Percentiles rank a stretch among this genome's conserved stretches.
Evolutionary conservation across 1,284 basidiomycete genomes (phyloP).

Genomic region (Apiotrichum domesticum): DNA sequence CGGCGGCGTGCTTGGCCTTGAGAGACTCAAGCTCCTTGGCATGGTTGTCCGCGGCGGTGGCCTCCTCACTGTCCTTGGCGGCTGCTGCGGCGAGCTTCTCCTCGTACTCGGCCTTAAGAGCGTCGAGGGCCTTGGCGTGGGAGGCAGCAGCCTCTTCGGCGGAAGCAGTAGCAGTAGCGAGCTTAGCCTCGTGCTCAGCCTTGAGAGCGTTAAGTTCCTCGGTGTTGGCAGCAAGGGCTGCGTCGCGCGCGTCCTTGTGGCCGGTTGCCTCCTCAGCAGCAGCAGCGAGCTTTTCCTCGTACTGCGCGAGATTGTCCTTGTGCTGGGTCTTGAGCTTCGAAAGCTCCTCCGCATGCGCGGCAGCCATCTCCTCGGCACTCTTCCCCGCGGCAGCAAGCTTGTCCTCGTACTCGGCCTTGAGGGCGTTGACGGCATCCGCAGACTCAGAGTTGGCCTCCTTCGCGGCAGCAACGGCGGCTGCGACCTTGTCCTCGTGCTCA

Average conservation of each 20-base stretch:
- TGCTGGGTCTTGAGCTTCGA: slow-evolving; percentile 24
- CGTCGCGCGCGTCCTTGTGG: not conserved
- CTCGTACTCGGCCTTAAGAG: slow-evolving; percentile 20
- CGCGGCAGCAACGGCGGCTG: slow-evolving; percentile 9
- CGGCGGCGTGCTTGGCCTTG: slow-evolving; percentile 11
- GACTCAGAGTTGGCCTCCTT: slow-evolving; percentile 18
- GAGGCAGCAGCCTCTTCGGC: slow-evolving; percentile 18
- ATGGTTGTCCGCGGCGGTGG: slow-evolving; percentile 1
- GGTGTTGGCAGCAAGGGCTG: not conserved
- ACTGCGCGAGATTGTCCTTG: slow-evolving; percentile 1
- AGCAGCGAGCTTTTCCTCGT: slow-evolving; percentile 3
- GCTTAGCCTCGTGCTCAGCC: slow-evolving; percentile 16
- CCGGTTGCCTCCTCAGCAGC: not conserved
- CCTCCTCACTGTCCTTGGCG: not conserved
- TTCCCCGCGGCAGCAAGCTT: slow-evolving; percentile 13
- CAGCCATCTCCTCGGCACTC: slow-evolving; percentile 13
- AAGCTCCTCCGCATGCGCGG: slow-evolving; percentile 25
- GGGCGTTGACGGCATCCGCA: not conserved
- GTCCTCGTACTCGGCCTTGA: slow-evolving; percentile 12
- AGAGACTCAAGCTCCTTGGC: slow-evolving; percentile 7
- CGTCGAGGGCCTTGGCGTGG: slow-evolving; percentile 25
- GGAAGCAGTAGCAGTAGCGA: slow-evolving; percentile 5
- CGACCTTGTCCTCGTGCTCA: slow-evolving; percentile 17
- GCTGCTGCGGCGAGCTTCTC: slow-evolving; percentile 1
- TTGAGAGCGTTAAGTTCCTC: slow-evolving; percentile 7